A percentile compares a stretch with the other conserved stretches of the same genome.
phyloP scores from a whole-genome alignment of 768 basidiomycete species.

The Hemileccinum rubropunctum region DNA sequence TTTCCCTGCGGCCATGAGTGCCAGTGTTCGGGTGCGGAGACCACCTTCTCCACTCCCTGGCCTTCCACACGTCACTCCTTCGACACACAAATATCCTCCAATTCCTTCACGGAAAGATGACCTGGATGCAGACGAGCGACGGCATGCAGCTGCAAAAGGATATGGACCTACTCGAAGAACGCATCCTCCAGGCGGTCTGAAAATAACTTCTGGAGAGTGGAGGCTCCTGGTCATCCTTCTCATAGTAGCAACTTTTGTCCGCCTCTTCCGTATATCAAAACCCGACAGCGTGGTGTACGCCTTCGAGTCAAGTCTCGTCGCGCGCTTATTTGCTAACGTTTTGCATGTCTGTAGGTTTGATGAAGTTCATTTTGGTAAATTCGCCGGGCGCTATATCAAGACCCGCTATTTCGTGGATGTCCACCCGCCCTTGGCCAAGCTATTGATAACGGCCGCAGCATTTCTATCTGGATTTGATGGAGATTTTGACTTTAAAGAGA shows the following conservation, averaged over 20 bases:
- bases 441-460: conserved; percentile 89
- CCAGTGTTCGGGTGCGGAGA: conserved; percentile 60
- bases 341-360: conserved; percentile 65
- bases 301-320: background rate
- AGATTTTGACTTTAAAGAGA: conserved; percentile 95
- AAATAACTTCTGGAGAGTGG: conserved; percentile 69
- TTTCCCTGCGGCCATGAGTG: conserved; percentile 36
- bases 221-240: conserved; percentile 66
- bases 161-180: conserved; percentile 50
- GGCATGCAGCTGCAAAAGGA: conserved; percentile 67
- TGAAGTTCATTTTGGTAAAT: conserved; percentile 98
- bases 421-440: conserved; percentile 94
- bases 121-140: conserved; percentile 71
- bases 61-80: conserved; percentile 34
- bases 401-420: conserved; percentile 92
- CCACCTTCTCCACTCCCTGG: conserved; percentile 65
- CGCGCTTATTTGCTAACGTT: background rate
- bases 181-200: conserved; percentile 56
- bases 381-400: conserved; percentile 92
- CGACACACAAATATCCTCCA: conserved; percentile 59
- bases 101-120: conserved; percentile 49
- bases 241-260: conserved; percentile 73
- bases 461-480: conserved; percentile 89
- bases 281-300: conserved; percentile 93
- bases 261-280: conserved; percentile 79